Evolutionary conservation across 768 basidiomycete genomes (phyloP), one percentile per base, ranked within the genome.

Genomic region (Cystofilobasidium bisporidii): DNA sequence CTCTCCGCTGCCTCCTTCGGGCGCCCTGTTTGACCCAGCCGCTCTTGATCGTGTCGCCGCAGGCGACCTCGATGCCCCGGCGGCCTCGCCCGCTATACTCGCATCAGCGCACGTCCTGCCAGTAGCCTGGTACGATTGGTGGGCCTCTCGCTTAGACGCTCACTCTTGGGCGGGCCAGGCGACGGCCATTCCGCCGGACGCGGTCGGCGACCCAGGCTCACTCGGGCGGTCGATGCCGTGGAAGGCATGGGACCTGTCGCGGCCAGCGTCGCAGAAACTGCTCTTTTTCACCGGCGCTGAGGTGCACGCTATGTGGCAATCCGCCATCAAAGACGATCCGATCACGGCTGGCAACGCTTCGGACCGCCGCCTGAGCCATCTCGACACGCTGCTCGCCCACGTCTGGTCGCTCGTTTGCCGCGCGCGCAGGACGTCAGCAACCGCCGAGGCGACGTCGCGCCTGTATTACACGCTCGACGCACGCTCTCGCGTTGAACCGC

Each of bases 391-490:
- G 10, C 10, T 50, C 17, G 48, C 48, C 22, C 48, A 50, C 48
- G 48, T 50, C 22, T 50, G 48, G 48, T 10, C 48, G 24, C 48
- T 50, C 48, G 48, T 50, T 20, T 22, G 24, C 48, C 48, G 48
- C 48, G 48, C 48, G 9, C 48, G 48, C 22, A 9, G 10, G 6
- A 22, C 48, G 10, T 20, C 48, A 8, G 17, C 10, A 26, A 20
- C 8, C 48, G 48, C 48, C 48, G 48, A 20, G 17, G 10, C 22
- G 24, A 26, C 17, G 10, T 50, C 48, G 48, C 48, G 24, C 8
- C 48, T 50, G 8, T 50, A 50, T 26, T 50, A 50, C 48, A 50
- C 48, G 17, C 48, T 50, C 9, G 48, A 50, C 48, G 48, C 48
- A 9, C 48, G 48, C 9, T 50, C 48, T 9, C 48, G 48, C 12